phyloP scores from a whole-genome alignment of 257 asterid species.

The Nicotiana paniculata region DNA sequence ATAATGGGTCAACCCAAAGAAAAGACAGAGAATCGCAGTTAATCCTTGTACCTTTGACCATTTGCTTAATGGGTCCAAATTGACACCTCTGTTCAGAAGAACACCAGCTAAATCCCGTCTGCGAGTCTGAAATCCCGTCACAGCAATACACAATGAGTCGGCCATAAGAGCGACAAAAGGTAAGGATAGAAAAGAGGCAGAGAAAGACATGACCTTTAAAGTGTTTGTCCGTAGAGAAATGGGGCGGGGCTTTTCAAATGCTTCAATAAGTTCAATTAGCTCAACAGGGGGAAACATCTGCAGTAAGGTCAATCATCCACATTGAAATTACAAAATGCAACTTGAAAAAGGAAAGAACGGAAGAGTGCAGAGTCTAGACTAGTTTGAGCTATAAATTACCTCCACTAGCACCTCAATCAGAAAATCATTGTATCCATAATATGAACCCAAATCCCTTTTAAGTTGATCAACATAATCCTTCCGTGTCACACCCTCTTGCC shows the following conservation, averaged over 20 bases:
- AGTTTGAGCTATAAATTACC: constrained; percentile 32
- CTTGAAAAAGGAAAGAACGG: neutral
- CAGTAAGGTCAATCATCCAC: constrained; percentile 14
- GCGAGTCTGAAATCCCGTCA: constrained; percentile 51
- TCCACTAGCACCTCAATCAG: constrained; percentile 69
- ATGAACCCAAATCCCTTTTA: constrained; percentile 55
- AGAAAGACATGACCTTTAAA: constrained; percentile 48
- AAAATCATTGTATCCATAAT: constrained; percentile 89
- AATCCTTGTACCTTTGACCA: constrained; percentile 76
- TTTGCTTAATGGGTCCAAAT: constrained; percentile 90
- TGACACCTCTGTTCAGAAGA: constrained; percentile 89
- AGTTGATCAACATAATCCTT: constrained; percentile 76
- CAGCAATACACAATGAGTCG: neutral
- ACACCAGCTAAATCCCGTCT: constrained; percentile 97
- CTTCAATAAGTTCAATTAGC: constrained; percentile 89
- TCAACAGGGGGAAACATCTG: constrained; percentile 89
- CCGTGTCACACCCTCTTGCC: constrained; percentile 69
- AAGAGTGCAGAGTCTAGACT: neutral
- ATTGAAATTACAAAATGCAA: constrained; percentile 6
- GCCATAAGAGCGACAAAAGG: neutral
- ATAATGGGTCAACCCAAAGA: neutral
- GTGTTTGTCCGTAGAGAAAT: constrained; percentile 83
- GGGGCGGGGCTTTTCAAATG: constrained; percentile 94
- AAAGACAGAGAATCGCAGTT: constrained; percentile 5
- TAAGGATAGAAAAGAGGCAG: neutral